Percentiles rank a stretch among this genome's conserved stretches.
These are phyloP conservation scores for Mycosphaerella arachidis DNA, from an alignment of 2,329 filamentous ascomycete species.

Conservation along the genomic window DNA sequence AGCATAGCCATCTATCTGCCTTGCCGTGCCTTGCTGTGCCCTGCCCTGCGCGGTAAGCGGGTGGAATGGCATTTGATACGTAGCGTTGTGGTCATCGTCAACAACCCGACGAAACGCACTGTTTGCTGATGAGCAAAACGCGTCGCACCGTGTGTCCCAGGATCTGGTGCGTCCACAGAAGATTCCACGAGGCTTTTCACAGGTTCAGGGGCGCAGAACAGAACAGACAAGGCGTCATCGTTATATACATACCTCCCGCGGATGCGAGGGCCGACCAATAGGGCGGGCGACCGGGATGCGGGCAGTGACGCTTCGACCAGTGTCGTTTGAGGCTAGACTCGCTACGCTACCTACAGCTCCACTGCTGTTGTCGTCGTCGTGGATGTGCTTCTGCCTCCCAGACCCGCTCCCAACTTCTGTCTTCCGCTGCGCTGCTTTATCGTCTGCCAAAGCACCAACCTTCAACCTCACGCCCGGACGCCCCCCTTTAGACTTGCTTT, in stretches of 20 bases:
- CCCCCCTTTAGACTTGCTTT: constrained; percentile 5
- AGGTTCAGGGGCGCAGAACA: constrained; percentile 1
- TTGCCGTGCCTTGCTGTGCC: too few relatives aligned
- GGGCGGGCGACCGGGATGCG: not conserved
- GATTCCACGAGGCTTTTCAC: not conserved
- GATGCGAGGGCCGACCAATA: not conserved
- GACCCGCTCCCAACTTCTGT: not conserved
- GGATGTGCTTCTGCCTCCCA: not conserved
- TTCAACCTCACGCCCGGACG: constrained; percentile 9
- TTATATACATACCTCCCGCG: not conserved
- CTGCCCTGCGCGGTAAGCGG: not conserved
- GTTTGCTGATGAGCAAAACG: not conserved
- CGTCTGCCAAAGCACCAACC: constrained; percentile 2
- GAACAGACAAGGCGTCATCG: constrained; percentile 4
- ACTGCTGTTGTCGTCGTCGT: not conserved
- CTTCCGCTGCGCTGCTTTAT: not conserved
- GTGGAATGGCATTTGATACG: not conserved
- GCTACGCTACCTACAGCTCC: too few relatives aligned
- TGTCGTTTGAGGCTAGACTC: not conserved
- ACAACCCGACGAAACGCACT: not conserved
- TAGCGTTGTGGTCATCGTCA: not conserved
- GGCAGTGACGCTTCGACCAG: not conserved
- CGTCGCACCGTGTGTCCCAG: not conserved
- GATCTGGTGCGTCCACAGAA: not conserved
- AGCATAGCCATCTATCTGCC: too few relatives aligned